These are phyloP conservation scores for Pterocarpus macrocarpus DNA, from an alignment of 306 rosid genomes.

Conservation along the genomic window DNA sequence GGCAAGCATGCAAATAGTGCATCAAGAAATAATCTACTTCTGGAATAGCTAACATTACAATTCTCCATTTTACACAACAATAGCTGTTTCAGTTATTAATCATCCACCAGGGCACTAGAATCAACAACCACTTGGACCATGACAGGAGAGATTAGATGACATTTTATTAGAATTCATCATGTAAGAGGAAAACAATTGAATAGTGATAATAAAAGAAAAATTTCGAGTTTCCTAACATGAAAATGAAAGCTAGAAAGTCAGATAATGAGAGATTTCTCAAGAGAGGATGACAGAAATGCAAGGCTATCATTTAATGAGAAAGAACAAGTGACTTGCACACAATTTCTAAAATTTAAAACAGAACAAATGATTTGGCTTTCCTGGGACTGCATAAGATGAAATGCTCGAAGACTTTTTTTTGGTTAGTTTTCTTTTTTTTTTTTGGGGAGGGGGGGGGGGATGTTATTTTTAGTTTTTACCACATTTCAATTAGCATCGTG, in stretches of 20 bases:
- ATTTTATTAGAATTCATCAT: too few relatives aligned
- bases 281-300: background rate
- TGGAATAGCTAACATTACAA: background rate
- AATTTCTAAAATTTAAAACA: background rate
- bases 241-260: background rate
- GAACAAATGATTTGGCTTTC: too few relatives aligned
- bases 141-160: background rate
- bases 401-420: too few relatives aligned
- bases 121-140: conserved; percentile 14
- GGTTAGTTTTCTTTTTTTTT: too few relatives aligned
- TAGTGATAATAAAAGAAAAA: too few relatives aligned
- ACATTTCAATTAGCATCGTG: background rate
- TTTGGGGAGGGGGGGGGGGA: too few relatives aligned
- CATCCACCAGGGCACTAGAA: conserved; percentile 4
- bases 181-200: too few relatives aligned
- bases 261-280: background rate
- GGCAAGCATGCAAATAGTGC: background rate
- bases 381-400: too few relatives aligned
- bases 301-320: background rate
- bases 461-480: too few relatives aligned
- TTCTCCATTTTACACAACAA: background rate
- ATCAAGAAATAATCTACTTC: background rate
- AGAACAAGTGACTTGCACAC: background rate
- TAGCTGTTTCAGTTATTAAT: background rate
- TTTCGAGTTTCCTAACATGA: too few relatives aligned